Evolutionary conservation across 2,329 filamentous ascomycete species (phyloP).

Genomic region (Lachnellula hyalina): DNA sequence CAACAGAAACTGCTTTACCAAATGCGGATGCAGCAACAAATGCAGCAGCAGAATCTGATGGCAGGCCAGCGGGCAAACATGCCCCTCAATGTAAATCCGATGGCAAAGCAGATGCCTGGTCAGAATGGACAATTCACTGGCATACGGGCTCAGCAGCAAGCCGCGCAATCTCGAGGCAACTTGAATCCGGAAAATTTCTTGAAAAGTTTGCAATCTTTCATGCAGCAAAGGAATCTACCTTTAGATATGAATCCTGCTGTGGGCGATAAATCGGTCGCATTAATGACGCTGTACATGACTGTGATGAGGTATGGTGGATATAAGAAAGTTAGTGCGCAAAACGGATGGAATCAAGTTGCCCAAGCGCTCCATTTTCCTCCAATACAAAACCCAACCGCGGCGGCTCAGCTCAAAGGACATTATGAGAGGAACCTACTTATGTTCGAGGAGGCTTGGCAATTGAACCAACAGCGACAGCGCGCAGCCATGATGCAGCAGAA

Average conservation of each 20-base stretch:
- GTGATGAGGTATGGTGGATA: constrained; percentile 76
- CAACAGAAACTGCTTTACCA: constrained; percentile 75
- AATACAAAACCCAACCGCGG: constrained; percentile 59
- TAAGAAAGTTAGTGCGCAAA: constrained; percentile 62
- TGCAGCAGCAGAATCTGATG: constrained; percentile 49
- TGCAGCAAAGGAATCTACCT: constrained; percentile 65
- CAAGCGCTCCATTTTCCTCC: constrained; percentile 57
- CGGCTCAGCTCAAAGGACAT: constrained; percentile 63
- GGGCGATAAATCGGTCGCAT: constrained; percentile 65
- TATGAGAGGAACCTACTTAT: constrained; percentile 71
- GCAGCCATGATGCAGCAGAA: constrained; percentile 26
- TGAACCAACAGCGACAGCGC: constrained; percentile 46
- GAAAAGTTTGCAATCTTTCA: constrained; percentile 71
- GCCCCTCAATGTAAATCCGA: constrained; percentile 32
- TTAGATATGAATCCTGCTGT: constrained; percentile 72
- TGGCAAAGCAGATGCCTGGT: constrained; percentile 44
- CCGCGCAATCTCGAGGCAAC: constrained; percentile 35
- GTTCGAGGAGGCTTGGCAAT: constrained; percentile 67
- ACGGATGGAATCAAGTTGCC: constrained; percentile 70
- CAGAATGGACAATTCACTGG: constrained; percentile 50
- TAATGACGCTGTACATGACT: constrained; percentile 71
- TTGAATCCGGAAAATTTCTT: constrained; percentile 64
- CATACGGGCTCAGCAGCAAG: constrained; percentile 50
- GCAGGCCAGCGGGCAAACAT: constrained; percentile 38
- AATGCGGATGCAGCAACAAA: constrained; percentile 75